Percentiles rank a stretch among this genome's conserved stretches.
Evolutionary conservation across 2,329 filamentous ascomycete genomes (phyloP).

Genomic region (Colletotrichum camelliae): DNA sequence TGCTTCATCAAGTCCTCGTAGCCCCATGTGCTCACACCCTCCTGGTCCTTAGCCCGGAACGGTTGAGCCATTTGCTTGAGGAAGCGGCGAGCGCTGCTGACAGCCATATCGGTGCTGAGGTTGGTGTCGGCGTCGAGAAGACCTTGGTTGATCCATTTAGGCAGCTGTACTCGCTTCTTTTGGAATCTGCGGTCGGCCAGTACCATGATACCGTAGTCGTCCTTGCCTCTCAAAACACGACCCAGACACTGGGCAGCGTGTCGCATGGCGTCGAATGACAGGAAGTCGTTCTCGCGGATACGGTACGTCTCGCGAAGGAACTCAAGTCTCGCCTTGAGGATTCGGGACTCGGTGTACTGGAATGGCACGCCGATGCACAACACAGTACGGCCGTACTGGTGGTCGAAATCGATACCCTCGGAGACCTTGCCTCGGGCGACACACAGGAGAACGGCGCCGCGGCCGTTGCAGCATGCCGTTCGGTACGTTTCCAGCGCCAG

Average conservation of each 20-base stretch:
- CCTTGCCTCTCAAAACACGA: conserved; percentile 92
- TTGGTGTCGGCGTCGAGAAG: conserved; percentile 86
- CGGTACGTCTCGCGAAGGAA: conserved; percentile 97
- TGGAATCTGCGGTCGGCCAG: conserved; percentile 92
- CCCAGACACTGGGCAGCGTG: conserved; percentile 96
- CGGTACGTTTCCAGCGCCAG: conserved; percentile 95
- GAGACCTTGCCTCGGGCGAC: conserved; percentile 97
- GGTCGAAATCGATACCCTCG: conserved; percentile 98
- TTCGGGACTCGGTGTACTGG: conserved; percentile 97
- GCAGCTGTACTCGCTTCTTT: conserved; percentile 88
- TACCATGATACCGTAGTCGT: conserved; percentile 99
- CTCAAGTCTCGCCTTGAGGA: conserved; percentile 92
- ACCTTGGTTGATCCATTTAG: conserved; percentile 95
- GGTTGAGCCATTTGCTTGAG: conserved; percentile 91
- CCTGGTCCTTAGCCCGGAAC: conserved; percentile 81
- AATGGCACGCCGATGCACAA: conserved; percentile 97
- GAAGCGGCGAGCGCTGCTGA: conserved; percentile 88
- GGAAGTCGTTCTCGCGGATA: conserved; percentile 95
- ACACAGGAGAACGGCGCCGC: conserved; percentile 90
- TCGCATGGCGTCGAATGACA: conserved; percentile 99
- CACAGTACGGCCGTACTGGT: conserved; percentile 96
- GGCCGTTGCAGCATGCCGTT: conserved; percentile 95
- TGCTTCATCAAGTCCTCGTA: conserved; percentile 78
- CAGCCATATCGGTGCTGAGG: conserved; percentile 93
- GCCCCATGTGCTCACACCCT: conserved; percentile 94